Evolutionary conservation across 495 filamentous ascomycete genomes (phyloP).

Genomic region (Penicillium silybi): DNA sequence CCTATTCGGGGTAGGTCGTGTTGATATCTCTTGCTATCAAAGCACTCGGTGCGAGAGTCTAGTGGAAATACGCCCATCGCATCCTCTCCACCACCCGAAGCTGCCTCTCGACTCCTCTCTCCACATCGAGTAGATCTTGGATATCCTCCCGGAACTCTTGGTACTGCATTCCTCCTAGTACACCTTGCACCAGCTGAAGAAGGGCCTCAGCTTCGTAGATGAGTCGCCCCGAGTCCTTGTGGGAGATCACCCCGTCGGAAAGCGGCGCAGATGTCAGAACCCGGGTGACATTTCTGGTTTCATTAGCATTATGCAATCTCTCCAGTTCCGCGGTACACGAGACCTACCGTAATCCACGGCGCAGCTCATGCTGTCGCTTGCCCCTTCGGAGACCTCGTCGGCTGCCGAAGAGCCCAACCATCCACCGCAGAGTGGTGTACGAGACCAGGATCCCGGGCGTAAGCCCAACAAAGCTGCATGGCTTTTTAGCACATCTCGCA

Average conservation of each 20-base stretch:
- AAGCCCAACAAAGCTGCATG: slow-evolving; percentile 71
- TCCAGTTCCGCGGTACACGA: background rate
- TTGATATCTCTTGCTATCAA: background rate
- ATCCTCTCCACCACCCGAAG: slow-evolving; percentile 74
- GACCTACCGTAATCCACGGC: slow-evolving; percentile 65
- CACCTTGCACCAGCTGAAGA: slow-evolving; percentile 55
- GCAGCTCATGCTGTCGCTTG: slow-evolving; percentile 57
- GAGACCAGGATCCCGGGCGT: slow-evolving; percentile 87
- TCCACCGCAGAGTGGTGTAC: slow-evolving; percentile 68
- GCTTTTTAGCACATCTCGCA: slow-evolving; percentile 14
- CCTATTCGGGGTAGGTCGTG: background rate
- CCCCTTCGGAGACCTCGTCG: slow-evolving; percentile 60
- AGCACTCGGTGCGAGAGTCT: slow-evolving; percentile 24
- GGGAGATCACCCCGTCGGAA: slow-evolving; percentile 64
- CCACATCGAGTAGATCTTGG: slow-evolving; percentile 74
- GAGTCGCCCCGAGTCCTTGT: slow-evolving; percentile 86
- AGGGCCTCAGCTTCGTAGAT: slow-evolving; percentile 84
- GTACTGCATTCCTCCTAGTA: slow-evolving; percentile 66
- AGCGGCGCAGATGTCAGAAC: slow-evolving; percentile 64
- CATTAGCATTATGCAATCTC: background rate
- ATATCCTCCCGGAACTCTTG: slow-evolving; percentile 84
- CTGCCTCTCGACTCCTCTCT: slow-evolving; percentile 66
- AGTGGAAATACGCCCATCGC: slow-evolving; percentile 82
- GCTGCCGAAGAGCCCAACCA: slow-evolving; percentile 60
- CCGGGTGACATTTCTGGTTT: slow-evolving; percentile 68